Base-by-base conservation (phyloP, 345 rosid genomes). In the Xanthoceras sorbifolium region DNA sequence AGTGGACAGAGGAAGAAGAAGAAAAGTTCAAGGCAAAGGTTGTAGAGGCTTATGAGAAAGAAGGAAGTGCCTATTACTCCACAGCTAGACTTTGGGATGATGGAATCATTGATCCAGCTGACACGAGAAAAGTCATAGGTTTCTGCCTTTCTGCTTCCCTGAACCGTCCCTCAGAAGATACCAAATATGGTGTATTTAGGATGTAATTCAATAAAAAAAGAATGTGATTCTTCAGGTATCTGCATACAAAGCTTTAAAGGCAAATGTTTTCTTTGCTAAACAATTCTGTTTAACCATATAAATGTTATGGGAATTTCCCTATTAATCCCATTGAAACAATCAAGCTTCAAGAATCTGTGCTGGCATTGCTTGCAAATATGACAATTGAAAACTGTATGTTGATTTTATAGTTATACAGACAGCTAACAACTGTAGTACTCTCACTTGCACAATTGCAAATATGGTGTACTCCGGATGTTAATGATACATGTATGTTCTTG, bases 71-170 rank as follows among this genome's bases (percentile, higher is more conserved):
- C 4, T 95, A 87, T 87, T 95, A 86, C 85, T 95, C 96, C 25
- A 89, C 99, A 6, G 94, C 96, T 15, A 86, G 99, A 86, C 96
- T 95, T 9, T 93, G 99, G 99, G 99, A 92, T 61, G 98, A 95
- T 29, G 98, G 99, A 63, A 85, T 95, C 75, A 93, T 95, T 29
- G 94, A 95, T 83, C 99, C 98, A n/a, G 91, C 88, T 10, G 98
- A 93, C 77, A 92, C 97, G 4, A 84, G 98, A 75, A 93, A 87
- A 77, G 75, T 92, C 54, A 78, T 89, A 29, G 92, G 93, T 57
- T 88, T 89, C 64, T 86, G 91, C 84, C 87, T 92, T 78, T 92
- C 98, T 54, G 90, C 98, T 69, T 79, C 94, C 57, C 10, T 79
- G 74, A 92, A 90, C 86, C 84, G 85, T 11, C 88, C 89, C 5